Percentiles rank a stretch among this genome's conserved stretches.
Evolutionary conservation across 1,284 basidiomycete species (phyloP).

Genomic region (Malassezia yamatoensis): DNA sequence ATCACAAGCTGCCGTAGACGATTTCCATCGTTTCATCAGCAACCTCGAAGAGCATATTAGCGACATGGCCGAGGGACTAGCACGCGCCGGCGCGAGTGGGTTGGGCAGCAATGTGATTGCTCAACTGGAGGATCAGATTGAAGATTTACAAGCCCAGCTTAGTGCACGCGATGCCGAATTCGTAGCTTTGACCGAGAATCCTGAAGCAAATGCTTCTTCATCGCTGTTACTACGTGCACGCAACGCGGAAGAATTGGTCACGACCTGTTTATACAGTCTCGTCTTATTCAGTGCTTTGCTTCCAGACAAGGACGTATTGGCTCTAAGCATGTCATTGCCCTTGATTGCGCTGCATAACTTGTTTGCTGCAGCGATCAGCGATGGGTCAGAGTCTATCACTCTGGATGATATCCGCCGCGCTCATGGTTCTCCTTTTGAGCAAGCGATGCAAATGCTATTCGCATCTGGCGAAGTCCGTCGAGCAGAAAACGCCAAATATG

Average conservation of each 20-base stretch:
- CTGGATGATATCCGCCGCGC: not conserved
- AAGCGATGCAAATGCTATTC: not conserved
- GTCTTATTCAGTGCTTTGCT: conserved; percentile 11
- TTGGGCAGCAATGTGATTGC: conserved; percentile 17
- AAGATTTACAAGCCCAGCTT: conserved; percentile 15
- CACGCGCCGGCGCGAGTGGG: conserved; percentile 11
- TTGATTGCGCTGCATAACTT: conserved; percentile 5
- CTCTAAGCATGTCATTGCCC: conserved; percentile 16
- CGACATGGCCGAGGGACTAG: conserved; percentile 34
- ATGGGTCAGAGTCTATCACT: not conserved
- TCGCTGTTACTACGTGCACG: not conserved
- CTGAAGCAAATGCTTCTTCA: not conserved
- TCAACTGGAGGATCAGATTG: conserved; percentile 18
- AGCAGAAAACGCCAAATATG: not conserved
- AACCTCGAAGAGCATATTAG: conserved; percentile 34
- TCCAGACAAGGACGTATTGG: conserved; percentile 8
- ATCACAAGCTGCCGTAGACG: conserved; percentile 20
- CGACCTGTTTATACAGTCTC: conserved; percentile 7
- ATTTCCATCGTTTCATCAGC: conserved; percentile 27
- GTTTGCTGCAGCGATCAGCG: conserved; percentile 3
- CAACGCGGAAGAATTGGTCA: not conserved
- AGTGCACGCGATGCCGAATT: conserved; percentile 6
- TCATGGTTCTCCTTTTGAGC: not conserved
- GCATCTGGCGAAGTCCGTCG: not conserved
- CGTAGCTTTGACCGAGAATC: not conserved